These are phyloP conservation scores for Haemoproteus tartakovskyi DNA, from an alignment of 169 alveolate species.

Conservation along the genomic window DNA sequence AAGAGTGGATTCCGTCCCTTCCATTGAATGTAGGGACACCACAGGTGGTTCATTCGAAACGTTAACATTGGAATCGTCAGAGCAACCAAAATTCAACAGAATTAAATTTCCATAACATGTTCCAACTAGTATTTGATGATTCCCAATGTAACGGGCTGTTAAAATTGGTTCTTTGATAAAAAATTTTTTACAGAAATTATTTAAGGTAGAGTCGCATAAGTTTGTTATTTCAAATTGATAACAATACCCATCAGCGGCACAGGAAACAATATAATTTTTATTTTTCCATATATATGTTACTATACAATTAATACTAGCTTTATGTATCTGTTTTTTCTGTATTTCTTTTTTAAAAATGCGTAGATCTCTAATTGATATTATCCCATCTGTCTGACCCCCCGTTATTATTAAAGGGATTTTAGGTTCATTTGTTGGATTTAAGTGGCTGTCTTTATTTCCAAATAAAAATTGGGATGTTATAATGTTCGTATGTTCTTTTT, in stretches of 20 bases:
- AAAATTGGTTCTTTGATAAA: constrained; percentile 55
- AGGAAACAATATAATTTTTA: constrained; percentile 48
- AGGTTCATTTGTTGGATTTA: constrained; percentile 13
- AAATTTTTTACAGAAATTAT: constrained; percentile 54
- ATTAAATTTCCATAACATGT: constrained; percentile 66
- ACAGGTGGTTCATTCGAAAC: background rate
- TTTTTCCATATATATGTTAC: constrained; percentile 49
- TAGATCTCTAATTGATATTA: constrained; percentile 46
- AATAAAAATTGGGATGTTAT: constrained; percentile 12
- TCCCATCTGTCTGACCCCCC: constrained; percentile 61
- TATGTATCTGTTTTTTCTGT: constrained; percentile 45
- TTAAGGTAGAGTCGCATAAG: constrained; percentile 39
- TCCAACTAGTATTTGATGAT: constrained; percentile 53
- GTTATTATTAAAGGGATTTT: constrained; percentile 62
- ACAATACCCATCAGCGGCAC: constrained; percentile 66
- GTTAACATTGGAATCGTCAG: constrained; percentile 57
- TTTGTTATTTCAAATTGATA: constrained; percentile 57
- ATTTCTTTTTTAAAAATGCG: constrained; percentile 60
- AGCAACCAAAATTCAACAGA: constrained; percentile 50
- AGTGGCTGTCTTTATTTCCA: background rate
- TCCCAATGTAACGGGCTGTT: constrained; percentile 56
- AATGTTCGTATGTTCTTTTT: background rate
- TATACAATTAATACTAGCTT: constrained; percentile 59
- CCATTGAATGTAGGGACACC: background rate
- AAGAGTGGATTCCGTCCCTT: background rate